These are phyloP conservation scores for Colletotrichum cordylinicola DNA, from an alignment of 2,329 filamentous ascomycete genomes.

Conservation along the genomic window DNA sequence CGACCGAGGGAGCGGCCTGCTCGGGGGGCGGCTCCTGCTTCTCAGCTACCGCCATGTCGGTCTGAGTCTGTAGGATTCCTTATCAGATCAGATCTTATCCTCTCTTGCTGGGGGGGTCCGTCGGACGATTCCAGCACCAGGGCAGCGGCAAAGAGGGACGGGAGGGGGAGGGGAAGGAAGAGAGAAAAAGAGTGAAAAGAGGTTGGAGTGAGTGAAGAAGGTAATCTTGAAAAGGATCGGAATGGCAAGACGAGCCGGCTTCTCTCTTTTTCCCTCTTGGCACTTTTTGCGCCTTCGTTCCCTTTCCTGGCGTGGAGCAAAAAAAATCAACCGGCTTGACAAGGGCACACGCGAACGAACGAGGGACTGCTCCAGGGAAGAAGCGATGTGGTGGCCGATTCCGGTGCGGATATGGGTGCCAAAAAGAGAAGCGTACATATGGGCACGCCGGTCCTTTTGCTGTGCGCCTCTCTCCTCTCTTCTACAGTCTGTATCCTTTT, in stretches of 20 bases:
- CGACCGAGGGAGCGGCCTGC: background rate
- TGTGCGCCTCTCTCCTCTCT: background rate
- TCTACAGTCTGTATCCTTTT: background rate
- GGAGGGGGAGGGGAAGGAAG: background rate
- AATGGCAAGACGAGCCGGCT: constrained; percentile 5
- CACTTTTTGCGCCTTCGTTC: background rate
- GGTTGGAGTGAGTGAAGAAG: background rate
- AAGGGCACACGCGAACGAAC: background rate
- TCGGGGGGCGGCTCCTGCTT: constrained; percentile 1
- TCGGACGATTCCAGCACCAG: background rate
- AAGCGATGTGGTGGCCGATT: constrained; percentile 1
- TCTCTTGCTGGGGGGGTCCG: constrained; percentile 1
- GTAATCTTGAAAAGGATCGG: background rate
- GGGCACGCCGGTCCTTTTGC: background rate
- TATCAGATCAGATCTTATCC: constrained; percentile 10
- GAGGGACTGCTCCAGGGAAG: background rate
- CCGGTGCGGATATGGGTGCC: constrained; percentile 3
- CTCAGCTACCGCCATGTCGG: constrained; percentile 5
- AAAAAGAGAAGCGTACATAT: background rate
- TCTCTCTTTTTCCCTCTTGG: background rate
- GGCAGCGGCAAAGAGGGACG: background rate
- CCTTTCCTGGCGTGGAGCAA: background rate
- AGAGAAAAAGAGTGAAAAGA: background rate
- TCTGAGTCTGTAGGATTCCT: background rate
- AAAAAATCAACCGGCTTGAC: background rate